phyloP scores from a whole-genome alignment of 768 basidiomycete species.

The Udeniomyces megalosporus region DNA sequence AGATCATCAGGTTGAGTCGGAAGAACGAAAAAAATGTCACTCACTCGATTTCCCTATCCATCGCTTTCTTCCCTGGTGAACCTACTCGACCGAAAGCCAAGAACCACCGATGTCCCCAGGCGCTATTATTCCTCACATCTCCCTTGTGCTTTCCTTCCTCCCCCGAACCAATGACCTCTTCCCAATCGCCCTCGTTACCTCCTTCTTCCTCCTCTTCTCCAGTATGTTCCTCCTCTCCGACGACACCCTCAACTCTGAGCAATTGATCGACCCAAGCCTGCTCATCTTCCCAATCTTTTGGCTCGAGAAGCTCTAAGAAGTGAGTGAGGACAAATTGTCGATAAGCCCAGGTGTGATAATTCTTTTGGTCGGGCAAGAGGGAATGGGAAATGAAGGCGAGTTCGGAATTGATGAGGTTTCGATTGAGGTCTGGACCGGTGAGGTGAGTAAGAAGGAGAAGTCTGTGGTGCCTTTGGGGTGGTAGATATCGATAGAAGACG shows the following conservation, averaged over 20 bases:
- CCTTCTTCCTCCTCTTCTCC: conserved; percentile 3
- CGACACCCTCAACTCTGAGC: not conserved
- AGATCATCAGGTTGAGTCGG: not conserved
- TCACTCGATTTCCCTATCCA: conserved; percentile 59
- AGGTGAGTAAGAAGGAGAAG: conserved; percentile 31
- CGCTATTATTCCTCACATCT: conserved; percentile 89
- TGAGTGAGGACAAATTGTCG: conserved; percentile 83
- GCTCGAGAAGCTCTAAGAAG: conserved; percentile 34
- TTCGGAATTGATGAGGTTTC: conserved; percentile 37
- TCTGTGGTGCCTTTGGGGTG: conserved; percentile 32
- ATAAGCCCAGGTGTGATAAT: conserved; percentile 99
- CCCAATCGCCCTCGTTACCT: conserved; percentile 35
- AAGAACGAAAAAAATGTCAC: conserved; percentile 26
- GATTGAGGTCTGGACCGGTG: conserved; percentile 19
- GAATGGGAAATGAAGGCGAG: conserved; percentile 61
- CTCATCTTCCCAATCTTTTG: conserved; percentile 23
- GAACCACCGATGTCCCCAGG: conserved; percentile 88
- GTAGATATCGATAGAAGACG: not conserved
- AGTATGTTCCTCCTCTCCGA: not conserved
- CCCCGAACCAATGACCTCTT: conserved; percentile 52
- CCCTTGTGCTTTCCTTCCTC: conserved; percentile 49
- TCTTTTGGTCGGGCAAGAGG: conserved; percentile 68
- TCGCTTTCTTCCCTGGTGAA: conserved; percentile 39
- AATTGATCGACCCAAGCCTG: conserved; percentile 26
- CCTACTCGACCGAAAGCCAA: conserved; percentile 47